Evolutionary conservation across 2,329 filamentous ascomycete genomes (phyloP), one percentile per base, ranked within the genome.

Genomic region (Sclerotinia subarctica): DNA sequence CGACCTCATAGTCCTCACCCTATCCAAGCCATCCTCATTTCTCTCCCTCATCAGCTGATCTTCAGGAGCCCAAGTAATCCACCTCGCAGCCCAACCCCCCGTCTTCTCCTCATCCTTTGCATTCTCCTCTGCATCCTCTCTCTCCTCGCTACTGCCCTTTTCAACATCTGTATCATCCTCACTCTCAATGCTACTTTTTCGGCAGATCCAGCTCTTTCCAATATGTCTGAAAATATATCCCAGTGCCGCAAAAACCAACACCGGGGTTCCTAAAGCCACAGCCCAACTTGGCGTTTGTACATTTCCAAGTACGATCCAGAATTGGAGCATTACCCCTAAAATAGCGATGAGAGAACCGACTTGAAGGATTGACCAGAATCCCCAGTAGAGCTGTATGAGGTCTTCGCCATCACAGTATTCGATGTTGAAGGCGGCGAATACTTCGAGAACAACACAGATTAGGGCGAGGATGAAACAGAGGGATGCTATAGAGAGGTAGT

Each of bases 371-470:
- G 84, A 85, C 84, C 85, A 88, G 2, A 85, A 86, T 0, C 85
- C 83, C 85, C 85, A 88, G 76, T 86, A 87, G 0, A 88, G 77
- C 35, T 72, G 81, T 78, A 87, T 86, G 67, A 88, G 80, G 71
- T 87, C 83, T 72, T 88, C 86, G 13, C 85, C 85, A 49, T 86
- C 84, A 70, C 86, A 88, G 71, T 86, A 88, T 71, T 88, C 57
- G 51, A 76, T 74, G 56, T 74, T 74, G 69, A 76, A 72, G 1
- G 69, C 52, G 1, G 74, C 73, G 57, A 83, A 88, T 19, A 83
- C 83, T 74, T 88, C 85, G 77, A 88, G 80, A 65, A 86, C 77
- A 38, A 86, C 79, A 17, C 82, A 77, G 44, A 77, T 76, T 5
- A 82, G 78, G 0, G 83, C 81, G 0, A 83, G 65, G 5, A 78